Conservation (phyloP, 805 yeast genomes). For the Candida andamanensis region DNA sequence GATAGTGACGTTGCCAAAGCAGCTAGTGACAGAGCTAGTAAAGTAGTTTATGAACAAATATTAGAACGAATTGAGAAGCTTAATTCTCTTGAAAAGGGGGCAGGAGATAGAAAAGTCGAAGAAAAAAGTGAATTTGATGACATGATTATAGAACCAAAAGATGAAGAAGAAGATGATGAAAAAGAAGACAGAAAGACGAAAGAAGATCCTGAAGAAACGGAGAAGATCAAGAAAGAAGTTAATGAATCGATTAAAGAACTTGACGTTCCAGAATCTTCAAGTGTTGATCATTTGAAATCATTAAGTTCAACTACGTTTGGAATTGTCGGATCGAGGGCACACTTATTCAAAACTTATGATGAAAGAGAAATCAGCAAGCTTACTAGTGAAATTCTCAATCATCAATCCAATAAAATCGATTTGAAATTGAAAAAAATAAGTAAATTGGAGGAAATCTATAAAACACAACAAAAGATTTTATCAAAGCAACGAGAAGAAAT, state of each 20-base stretch:
- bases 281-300: slow-evolving; percentile 41
- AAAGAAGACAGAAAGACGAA: slow-evolving; percentile 4
- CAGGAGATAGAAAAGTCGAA: slow-evolving; percentile 9
- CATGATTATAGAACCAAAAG: slow-evolving; percentile 11
- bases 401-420: slow-evolving; percentile 59
- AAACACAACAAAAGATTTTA: slow-evolving; percentile 55
- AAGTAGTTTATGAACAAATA: slow-evolving; percentile 41
- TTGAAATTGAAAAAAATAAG: slow-evolving; percentile 55
- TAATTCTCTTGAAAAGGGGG: slow-evolving; percentile 7
- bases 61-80: slow-evolving; percentile 32
- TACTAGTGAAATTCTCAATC: slow-evolving; percentile 53
- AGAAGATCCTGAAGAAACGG: slow-evolving; percentile 2
- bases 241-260: slow-evolving; percentile 6
- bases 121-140: slow-evolving; percentile 8
- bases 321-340: slow-evolving; percentile 71
- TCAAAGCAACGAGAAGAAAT: slow-evolving; percentile 62
- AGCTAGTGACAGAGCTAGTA: slow-evolving; percentile 63
- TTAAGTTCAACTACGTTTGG: slow-evolving; percentile 72
- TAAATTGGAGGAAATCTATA: slow-evolving; percentile 60
- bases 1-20: slow-evolving; percentile 84
- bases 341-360: slow-evolving; percentile 72
- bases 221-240: slow-evolving; percentile 1
- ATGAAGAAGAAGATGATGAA: slow-evolving; percentile 9
- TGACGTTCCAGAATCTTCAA: slow-evolving; percentile 6
- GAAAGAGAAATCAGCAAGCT: slow-evolving; percentile 70